Evolutionary conservation across 176 grass and related monocot species (phyloP), one percentile per base, ranked within the genome.

Genomic region (Calamus simplicifolius): DNA sequence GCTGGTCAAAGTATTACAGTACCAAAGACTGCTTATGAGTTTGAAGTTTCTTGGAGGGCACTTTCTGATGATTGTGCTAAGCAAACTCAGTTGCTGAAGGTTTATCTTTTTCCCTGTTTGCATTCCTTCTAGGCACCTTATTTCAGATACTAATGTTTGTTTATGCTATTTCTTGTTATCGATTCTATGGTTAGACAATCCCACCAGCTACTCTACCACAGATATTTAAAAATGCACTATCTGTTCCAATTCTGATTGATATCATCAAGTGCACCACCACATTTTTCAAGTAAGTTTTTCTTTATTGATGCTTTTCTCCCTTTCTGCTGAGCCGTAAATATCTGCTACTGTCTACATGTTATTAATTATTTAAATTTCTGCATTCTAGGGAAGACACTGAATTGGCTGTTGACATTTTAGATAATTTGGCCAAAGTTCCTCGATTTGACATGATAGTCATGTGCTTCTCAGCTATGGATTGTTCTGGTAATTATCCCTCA

Each of bases 361-460:
- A 38, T 38, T 38, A 38, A 38, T 10, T 38, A 38, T 10, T 38
- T 10, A 38, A 50, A 48, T 18, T 63, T 19, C 54, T 67, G 26
- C 59, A 75, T 63, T 59, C 25, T 65, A 98, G 88, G 73, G 87
- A 98, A 69, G 93, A 92, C 56, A 79, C 49, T 29, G 63, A 61
- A 16, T 85, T 85, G 64, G 81, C 73, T 26, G 67, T 92, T 63
- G 82, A 60, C 57, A 92, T 98, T 72, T 82, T 98, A 74, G 88
- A 98, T 70, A 98, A 98, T 83, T 73, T 98, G 77, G 57, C 48
- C 0, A 81, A 76, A 77, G 84, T 98, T 69, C 88, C 88, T 63
- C 81, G 84, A 49, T 98, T 98, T 76, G 84, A 98, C 73, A 71
- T 98, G 84, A 81, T 98, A 85, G 73, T 75, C 67, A 98, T 98